phyloP scores from a whole-genome alignment of 2,329 filamentous ascomycete species.

The Alternaria solani region DNA sequence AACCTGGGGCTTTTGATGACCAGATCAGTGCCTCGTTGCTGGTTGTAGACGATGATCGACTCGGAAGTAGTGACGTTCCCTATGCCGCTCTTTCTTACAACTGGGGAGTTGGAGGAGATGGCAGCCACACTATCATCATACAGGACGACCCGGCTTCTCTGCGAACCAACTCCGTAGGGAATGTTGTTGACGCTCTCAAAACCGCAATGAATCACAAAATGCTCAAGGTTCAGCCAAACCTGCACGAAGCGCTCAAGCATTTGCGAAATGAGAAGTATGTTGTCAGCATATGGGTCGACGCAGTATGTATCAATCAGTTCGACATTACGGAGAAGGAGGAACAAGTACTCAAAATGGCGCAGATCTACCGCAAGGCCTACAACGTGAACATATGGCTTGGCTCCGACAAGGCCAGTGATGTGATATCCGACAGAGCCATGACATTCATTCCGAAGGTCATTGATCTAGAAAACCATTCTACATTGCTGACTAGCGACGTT shows the following conservation, averaged over 20 bases:
- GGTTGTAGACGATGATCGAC: neutral
- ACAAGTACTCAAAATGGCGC: neutral
- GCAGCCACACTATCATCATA: too few species aligned
- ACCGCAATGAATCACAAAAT: too few species aligned
- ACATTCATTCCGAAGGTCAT: neutral
- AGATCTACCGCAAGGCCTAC: neutral
- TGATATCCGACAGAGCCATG: neutral
- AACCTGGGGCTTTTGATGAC: neutral
- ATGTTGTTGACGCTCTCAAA: too few species aligned
- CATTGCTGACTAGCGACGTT: neutral
- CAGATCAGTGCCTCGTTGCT: neutral
- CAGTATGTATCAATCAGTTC: too few species aligned
- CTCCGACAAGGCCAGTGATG: neutral
- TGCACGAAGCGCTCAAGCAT: too few species aligned
- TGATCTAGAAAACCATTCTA: neutral
- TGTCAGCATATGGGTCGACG: neutral
- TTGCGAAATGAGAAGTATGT: too few species aligned
- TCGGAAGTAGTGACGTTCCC: neutral
- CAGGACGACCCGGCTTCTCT: too few species aligned
- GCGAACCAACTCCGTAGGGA: too few species aligned
- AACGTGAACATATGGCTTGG: neutral
- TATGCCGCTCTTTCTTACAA: neutral
- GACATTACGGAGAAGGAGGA: neutral
- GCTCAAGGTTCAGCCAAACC: too few species aligned
- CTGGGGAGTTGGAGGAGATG: neutral